These are phyloP conservation scores for Ustilago tritici DNA, from an alignment of 1,284 basidiomycete genomes.

Conservation along the genomic window DNA sequence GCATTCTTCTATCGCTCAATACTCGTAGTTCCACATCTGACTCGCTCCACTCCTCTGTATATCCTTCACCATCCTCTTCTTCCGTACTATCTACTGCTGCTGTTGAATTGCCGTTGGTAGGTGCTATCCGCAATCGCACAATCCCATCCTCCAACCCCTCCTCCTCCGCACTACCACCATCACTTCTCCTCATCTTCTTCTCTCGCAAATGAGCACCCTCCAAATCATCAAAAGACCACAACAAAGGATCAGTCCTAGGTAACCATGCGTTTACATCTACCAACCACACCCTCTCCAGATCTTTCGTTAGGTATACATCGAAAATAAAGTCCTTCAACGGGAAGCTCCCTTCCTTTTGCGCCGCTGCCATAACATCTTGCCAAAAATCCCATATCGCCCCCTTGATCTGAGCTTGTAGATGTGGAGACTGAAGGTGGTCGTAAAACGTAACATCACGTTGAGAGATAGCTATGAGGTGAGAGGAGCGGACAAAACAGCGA, in stretches of 20 bases:
- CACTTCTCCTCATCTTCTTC: background rate
- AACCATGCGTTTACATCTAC: slow-evolving; percentile 92
- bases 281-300: slow-evolving; percentile 80
- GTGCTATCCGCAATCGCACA: slow-evolving; percentile 32
- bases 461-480: slow-evolving; percentile 76
- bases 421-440: slow-evolving; percentile 76
- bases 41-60: slow-evolving; percentile 1
- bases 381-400: slow-evolving; percentile 77
- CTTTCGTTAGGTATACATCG: slow-evolving; percentile 86
- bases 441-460: slow-evolving; percentile 87
- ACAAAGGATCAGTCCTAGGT: slow-evolving; percentile 83
- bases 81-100: background rate
- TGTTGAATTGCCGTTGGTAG: slow-evolving; percentile 3
- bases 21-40: slow-evolving; percentile 75
- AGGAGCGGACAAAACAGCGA: slow-evolving; percentile 52
- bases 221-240: slow-evolving; percentile 87
- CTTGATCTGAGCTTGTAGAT: slow-evolving; percentile 75
- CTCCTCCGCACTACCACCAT: background rate
- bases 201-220: slow-evolving; percentile 69
- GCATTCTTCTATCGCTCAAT: slow-evolving; percentile 75
- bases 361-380: slow-evolving; percentile 72
- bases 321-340: slow-evolving; percentile 74
- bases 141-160: slow-evolving; percentile 28
- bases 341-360: slow-evolving; percentile 39
- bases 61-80: background rate